A percentile compares a stretch with the other conserved stretches of the same genome.
These are phyloP conservation scores for Yamadazyma friedrichii DNA, from an alignment of 1,139 yeast genomes.

Conservation along the genomic window DNA sequence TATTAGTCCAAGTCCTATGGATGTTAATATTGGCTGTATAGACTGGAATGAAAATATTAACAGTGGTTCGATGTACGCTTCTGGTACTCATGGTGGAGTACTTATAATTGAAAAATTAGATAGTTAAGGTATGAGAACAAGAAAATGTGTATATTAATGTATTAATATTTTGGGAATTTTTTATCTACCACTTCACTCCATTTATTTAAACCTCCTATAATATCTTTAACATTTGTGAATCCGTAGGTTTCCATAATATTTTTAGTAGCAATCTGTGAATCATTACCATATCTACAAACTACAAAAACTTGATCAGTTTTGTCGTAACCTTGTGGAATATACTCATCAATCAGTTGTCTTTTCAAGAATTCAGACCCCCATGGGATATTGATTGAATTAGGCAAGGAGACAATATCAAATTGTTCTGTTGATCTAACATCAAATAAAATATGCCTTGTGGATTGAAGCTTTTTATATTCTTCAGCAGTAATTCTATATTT, in stretches of 20 bases:
- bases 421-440: slow-evolving; percentile 88
- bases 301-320: slow-evolving; percentile 37
- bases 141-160: neutral
- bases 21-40: slow-evolving; percentile 50
- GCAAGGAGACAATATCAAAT: slow-evolving; percentile 62
- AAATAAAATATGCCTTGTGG: slow-evolving; percentile 32
- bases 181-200: slow-evolving; percentile 69
- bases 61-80: slow-evolving; percentile 61
- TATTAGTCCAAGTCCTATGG: slow-evolving; percentile 49
- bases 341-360: slow-evolving; percentile 22
- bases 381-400: slow-evolving; percentile 63
- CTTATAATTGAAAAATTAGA: slow-evolving; percentile 60
- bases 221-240: slow-evolving; percentile 55
- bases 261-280: slow-evolving; percentile 76
- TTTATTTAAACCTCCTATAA: slow-evolving; percentile 72
- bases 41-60: slow-evolving; percentile 60
- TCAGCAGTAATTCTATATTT: slow-evolving; percentile 47
- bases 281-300: slow-evolving; percentile 88
- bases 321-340: slow-evolving; percentile 20
- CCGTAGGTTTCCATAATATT: slow-evolving; percentile 52
- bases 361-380: slow-evolving; percentile 48
- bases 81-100: slow-evolving; percentile 67
- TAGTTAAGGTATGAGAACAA: slow-evolving; percentile 15
- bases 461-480: slow-evolving; percentile 29
- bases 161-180: slow-evolving; percentile 64